Base-by-base conservation (phyloP, 2,329 filamentous ascomycete species). In the Aulographum hederae region DNA sequence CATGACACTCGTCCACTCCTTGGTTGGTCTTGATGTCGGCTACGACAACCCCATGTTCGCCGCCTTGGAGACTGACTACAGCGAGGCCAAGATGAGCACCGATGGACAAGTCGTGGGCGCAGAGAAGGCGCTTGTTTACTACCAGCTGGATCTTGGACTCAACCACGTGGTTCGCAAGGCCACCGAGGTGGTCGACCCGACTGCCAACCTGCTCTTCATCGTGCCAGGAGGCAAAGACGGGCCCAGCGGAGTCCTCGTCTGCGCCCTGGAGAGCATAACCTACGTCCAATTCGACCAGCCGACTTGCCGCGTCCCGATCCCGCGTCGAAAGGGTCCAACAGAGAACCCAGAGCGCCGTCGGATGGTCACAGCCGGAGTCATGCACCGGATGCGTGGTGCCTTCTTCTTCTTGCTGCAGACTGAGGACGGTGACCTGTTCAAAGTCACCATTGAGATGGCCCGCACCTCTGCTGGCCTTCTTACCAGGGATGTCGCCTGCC, bases 31-130 rank as follows among this genome's bases (percentile, higher is more conserved):
- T 27, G 91, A 99, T 50, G 86, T 94, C 18, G 89, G 86, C 23
- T 98, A 95, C 52, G 81, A 92, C 38, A 94, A 98, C 50, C 89
- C 89, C 3, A 78, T 95, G 27, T 99, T 98, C 48, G 91, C 89
- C 6, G 79, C 84, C 1, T 65, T 99, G 5, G 91, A 99, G 53
- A 72, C 93, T 16, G 85, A 98, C 47, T 95, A 93, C 51, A 74
- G 76, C 2, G 84, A 93, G 46, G 73, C 75, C 3, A 91, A 99
- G 47, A 78, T 89, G 52, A 91, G 98, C 50, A 73, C 84, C 1
- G 81, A 79, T 0, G 86, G 85, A 12, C 69, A 79, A 48, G 84
- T 84, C 2, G 73, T 75, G 41, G 78, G 91, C 42, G 60, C 80
- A 29, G 85, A 95, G 52, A 95, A 92, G 37, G 73, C 80, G 42